These are phyloP conservation scores for Eruca vesicaria DNA, from an alignment of 441 rosid genomes.

Conservation along the genomic window DNA sequence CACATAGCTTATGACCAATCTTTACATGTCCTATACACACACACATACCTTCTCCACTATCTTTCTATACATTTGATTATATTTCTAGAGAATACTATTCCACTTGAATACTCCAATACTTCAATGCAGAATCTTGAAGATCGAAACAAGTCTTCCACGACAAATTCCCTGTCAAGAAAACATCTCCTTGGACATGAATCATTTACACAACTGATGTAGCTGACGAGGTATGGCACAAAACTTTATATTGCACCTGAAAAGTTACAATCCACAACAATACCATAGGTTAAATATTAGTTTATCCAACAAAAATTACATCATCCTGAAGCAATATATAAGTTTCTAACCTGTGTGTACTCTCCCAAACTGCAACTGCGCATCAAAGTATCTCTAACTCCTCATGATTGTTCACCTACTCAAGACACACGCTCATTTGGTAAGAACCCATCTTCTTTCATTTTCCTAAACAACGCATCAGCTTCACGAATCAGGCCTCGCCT, in stretches of 20 bases:
- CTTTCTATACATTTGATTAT: not conserved
- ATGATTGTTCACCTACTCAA: constrained; percentile 1
- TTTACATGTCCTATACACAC: not conserved
- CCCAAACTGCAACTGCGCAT: not conserved
- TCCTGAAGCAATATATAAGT: not conserved
- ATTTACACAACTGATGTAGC: constrained; percentile 72
- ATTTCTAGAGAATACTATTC: not conserved
- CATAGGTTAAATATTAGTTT: not conserved
- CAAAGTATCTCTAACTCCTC: not conserved
- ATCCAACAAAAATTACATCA: not conserved
- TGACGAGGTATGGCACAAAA: constrained; percentile 50
- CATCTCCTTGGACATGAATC: constrained; percentile 73
- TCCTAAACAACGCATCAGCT: too few relatives aligned
- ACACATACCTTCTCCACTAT: not conserved
- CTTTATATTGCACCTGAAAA: constrained; percentile 9
- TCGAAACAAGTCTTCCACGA: not conserved
- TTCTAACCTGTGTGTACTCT: not conserved
- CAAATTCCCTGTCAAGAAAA: constrained; percentile 75
- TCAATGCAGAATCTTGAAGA: not conserved
- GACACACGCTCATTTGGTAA: constrained; percentile 23
- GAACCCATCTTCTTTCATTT: too few relatives aligned
- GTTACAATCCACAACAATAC: not conserved
- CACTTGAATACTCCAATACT: not conserved
- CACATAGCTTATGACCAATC: not conserved
- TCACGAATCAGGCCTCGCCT: too few relatives aligned